Percentiles rank a stretch among this genome's conserved stretches.
phyloP scores from a whole-genome alignment of 495 filamentous ascomycete genomes.

The Bacidia rubella region DNA sequence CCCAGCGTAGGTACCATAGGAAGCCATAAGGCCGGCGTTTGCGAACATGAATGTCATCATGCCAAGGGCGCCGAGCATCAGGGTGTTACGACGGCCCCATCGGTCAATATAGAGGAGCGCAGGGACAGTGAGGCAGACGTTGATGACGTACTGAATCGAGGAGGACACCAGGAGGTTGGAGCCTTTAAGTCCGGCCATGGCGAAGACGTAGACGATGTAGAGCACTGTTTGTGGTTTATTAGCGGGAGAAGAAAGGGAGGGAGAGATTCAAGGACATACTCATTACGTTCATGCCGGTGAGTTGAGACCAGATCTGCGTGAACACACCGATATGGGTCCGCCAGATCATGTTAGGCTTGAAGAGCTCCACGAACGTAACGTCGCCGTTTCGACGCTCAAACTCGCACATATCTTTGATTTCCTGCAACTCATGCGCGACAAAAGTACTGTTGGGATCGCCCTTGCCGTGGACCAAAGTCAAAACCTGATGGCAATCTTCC shows the following conservation, averaged over 20 bases:
- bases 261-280: slow-evolving; percentile 15
- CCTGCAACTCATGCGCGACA: slow-evolving; percentile 50
- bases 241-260: slow-evolving; percentile 23
- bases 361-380: slow-evolving; percentile 43
- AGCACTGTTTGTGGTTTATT: slow-evolving; percentile 38
- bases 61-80: slow-evolving; percentile 35
- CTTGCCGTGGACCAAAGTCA: slow-evolving; percentile 52
- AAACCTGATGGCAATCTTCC: slow-evolving; percentile 52
- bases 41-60: slow-evolving; percentile 44
- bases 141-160: slow-evolving; percentile 63
- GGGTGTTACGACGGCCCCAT: slow-evolving; percentile 37
- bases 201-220: slow-evolving; percentile 68
- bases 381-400: slow-evolving; percentile 48
- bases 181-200: slow-evolving; percentile 42
- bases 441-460: slow-evolving; percentile 46
- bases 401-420: slow-evolving; percentile 49
- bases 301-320: slow-evolving; percentile 64
- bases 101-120: slow-evolving; percentile 44
- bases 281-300: slow-evolving; percentile 70
- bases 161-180: slow-evolving; percentile 55
- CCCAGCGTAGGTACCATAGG: slow-evolving; percentile 46
- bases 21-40: slow-evolving; percentile 41
- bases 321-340: slow-evolving; percentile 58
- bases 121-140: slow-evolving; percentile 50
- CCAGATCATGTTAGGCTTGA: slow-evolving; percentile 49